phyloP scores from a whole-genome alignment of 345 rosid species.

The Melaleuca quinquenervia region DNA sequence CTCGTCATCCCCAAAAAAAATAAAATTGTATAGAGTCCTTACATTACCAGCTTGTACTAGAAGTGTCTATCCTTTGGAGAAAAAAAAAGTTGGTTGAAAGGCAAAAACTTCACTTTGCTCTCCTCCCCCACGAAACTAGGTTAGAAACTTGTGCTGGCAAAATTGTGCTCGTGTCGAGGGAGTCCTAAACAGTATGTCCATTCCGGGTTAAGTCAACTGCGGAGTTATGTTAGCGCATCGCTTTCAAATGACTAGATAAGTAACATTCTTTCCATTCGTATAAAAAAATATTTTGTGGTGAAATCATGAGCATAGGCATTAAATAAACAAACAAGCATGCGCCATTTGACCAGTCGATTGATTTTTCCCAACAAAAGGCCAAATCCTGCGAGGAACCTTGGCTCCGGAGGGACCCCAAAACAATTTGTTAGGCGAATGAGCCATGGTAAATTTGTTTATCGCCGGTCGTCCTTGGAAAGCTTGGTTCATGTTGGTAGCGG shows the following conservation, averaged over 20 bases:
- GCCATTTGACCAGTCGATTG: neutral
- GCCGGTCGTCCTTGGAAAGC: neutral
- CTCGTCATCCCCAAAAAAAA: neutral
- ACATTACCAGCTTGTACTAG: neutral
- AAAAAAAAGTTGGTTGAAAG: neutral
- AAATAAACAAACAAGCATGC: neutral
- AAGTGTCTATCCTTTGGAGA: neutral
- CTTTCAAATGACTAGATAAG: neutral
- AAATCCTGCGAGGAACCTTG: neutral
- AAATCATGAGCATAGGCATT: neutral
- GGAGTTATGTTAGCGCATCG: neutral
- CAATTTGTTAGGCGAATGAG: neutral
- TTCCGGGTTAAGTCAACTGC: neutral
- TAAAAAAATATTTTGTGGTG: neutral
- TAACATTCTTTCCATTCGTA: neutral
- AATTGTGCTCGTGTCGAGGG: neutral
- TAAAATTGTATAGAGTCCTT: neutral
- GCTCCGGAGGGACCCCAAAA: neutral
- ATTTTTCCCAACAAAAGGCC: neutral
- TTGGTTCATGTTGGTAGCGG: neutral
- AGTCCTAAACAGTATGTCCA: neutral
- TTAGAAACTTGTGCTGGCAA: neutral
- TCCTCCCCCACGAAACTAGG: neutral
- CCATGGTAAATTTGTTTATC: neutral
- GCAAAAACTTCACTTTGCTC: neutral